phyloP scores from a whole-genome alignment of 2,329 filamentous ascomycete genomes.

The Arachnopeziza araneosa region DNA sequence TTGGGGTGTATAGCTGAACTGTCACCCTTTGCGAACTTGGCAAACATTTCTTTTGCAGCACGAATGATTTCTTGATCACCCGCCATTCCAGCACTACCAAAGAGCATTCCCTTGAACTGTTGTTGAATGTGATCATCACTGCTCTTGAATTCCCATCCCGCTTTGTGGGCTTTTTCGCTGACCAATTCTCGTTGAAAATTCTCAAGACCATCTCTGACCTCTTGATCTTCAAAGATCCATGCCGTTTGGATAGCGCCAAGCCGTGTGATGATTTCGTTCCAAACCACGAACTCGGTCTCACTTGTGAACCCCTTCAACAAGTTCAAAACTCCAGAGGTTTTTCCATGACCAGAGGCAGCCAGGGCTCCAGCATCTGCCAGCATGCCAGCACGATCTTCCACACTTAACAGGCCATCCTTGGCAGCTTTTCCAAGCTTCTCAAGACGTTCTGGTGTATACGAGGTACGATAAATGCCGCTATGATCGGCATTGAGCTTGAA shows the following conservation, averaged over 20 bases:
- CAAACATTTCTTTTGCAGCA: constrained; percentile 85
- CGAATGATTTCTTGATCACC: constrained; percentile 74
- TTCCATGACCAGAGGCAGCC: constrained; percentile 85
- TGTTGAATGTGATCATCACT: constrained; percentile 84
- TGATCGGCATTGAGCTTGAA: constrained; percentile 97
- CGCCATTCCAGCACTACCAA: constrained; percentile 73
- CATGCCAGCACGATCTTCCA: constrained; percentile 92
- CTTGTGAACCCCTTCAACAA: constrained; percentile 80
- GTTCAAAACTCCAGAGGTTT: constrained; percentile 82
- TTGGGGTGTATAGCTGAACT: constrained; percentile 83
- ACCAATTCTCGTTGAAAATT: constrained; percentile 76
- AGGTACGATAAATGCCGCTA: constrained; percentile 85
- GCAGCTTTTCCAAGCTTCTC: constrained; percentile 84
- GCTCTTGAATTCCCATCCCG: constrained; percentile 84
- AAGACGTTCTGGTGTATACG: constrained; percentile 77
- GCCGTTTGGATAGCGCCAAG: constrained; percentile 74
- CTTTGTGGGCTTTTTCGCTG: constrained; percentile 72
- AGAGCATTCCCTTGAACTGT: constrained; percentile 91
- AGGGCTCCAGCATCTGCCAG: constrained; percentile 88
- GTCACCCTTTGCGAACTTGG: constrained; percentile 76
- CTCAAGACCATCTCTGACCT: constrained; percentile 69
- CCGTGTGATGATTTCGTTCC: constrained; percentile 83
- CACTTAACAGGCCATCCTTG: constrained; percentile 70
- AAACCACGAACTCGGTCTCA: constrained; percentile 87
- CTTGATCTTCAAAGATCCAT: constrained; percentile 81